Conservation (phyloP, 2,329 filamentous ascomycete genomes). For the Xylaria sp. region DNA sequence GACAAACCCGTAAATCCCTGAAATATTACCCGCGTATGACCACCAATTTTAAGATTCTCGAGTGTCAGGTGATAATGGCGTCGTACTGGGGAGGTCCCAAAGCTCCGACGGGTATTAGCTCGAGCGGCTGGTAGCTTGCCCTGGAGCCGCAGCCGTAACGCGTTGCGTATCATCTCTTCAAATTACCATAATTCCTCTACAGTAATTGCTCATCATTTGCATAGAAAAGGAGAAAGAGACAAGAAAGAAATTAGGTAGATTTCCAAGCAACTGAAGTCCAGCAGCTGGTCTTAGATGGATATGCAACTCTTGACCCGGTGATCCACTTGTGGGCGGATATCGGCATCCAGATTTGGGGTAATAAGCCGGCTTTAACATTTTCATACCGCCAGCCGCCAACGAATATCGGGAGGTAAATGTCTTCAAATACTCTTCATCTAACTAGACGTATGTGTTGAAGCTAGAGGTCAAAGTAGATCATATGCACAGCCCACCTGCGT, state of each 20-base stretch:
- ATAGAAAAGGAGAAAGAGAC: not conserved
- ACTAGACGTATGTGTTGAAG: not conserved
- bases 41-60: constrained; percentile 53
- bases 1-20: constrained; percentile 56
- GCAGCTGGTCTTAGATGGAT: not conserved
- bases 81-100: constrained; percentile 39
- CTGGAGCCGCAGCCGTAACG: constrained; percentile 4
- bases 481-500: not conserved
- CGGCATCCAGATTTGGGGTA: constrained; percentile 7
- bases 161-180: constrained; percentile 25
- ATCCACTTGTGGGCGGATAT: not conserved
- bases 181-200: not conserved
- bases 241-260: not conserved
- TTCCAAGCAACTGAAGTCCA: not conserved
- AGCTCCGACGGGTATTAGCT: constrained; percentile 34
- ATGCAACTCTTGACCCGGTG: not conserved
- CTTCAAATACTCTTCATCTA: not conserved
- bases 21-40: constrained; percentile 56
- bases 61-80: constrained; percentile 51
- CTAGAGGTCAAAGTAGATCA: not conserved
- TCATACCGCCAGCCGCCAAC: not conserved
- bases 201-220: not conserved
- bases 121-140: constrained; percentile 22
- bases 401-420: not conserved
- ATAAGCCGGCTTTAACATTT: constrained; percentile 37